Evolutionary conservation across 148 eudicot species (phyloP), one percentile per base, ranked within the genome.

Genomic region (Rheum nobile): DNA sequence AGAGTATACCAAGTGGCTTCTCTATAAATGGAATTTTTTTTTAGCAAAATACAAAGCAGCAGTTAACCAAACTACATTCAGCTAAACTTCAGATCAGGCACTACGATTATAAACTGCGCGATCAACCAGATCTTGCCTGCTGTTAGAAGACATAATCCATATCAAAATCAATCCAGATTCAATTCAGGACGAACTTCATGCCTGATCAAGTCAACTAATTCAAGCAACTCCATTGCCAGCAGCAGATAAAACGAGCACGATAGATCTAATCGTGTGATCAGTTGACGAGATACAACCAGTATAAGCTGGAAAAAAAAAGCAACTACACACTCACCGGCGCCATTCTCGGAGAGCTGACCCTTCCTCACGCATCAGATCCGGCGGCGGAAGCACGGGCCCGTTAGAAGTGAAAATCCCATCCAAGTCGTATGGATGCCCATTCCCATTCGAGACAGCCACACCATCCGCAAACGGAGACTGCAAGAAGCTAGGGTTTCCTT

Each of bases 381-480:
- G 96, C 48, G 90, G 89, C 16, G 96, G 98, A 44, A 91, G 89
- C 57, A 89, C 76, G 42, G 97, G 98, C 46, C 98, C 98, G 63
- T 91, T 96, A 22, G 88, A 83, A 13, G 84, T 57, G 74, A 94
- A 91, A 39, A 94, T 35, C 28, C 55, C 86, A 5, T 86, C 88
- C 21, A 86, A 26, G 73, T 83, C 85, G 67, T 86, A 89, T 19
- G 86, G 78, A 16, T 80, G 78, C 2, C 90, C 94, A 65, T 84
- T 87, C 8, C 98, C 91, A 65, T 94, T 91, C 1, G 92, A 75
- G 42, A 83, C 67, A 31, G 85, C 87, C 11, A 88, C 59, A 63
- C 85, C n/a, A n/a, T n/a, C 83, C 28, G 24, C 67, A 22, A 84
- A 85, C 46, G 91, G 87, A 42, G 91, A 65, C 4, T 81, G 63